Conservation (phyloP, 768 basidiomycete species). For the Collybiopsis confluens region DNA sequence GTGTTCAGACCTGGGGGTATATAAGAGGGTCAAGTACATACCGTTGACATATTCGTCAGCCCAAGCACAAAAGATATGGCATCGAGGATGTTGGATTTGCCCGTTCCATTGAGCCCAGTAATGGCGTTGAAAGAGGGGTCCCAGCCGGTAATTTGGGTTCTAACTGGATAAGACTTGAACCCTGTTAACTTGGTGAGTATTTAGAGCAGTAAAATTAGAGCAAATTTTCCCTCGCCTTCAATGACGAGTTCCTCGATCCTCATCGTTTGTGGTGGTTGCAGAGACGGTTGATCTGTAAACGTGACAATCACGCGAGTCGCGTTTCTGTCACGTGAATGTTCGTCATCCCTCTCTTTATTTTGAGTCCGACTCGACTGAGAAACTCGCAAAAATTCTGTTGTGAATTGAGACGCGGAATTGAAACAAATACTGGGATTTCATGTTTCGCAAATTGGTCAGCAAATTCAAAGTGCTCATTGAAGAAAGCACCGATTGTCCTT, state of each 20-base stretch:
- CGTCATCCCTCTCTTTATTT: too few relatives aligned
- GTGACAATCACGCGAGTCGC: neutral
- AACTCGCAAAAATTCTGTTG: too few relatives aligned
- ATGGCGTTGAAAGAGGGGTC: constrained; percentile 98
- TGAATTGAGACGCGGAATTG: too few relatives aligned
- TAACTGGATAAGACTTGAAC: constrained; percentile 97
- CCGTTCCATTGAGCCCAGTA: constrained; percentile 92
- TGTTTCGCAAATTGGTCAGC: too few relatives aligned
- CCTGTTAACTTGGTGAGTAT: constrained; percentile 38
- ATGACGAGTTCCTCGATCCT: constrained; percentile 93
- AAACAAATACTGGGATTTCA: too few relatives aligned
- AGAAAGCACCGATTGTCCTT: too few relatives aligned
- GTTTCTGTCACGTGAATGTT: too few relatives aligned
- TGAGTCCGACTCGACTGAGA: too few relatives aligned
- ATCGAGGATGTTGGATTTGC: constrained; percentile 99
- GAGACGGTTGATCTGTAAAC: constrained; percentile 27
- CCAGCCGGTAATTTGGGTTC: constrained; percentile 96
- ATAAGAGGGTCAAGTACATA: constrained; percentile 25
- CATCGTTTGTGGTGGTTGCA: constrained; percentile 41
- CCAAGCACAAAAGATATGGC: constrained; percentile 99
- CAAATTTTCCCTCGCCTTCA: constrained; percentile 51
- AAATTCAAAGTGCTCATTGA: too few relatives aligned
- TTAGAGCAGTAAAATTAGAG: neutral
- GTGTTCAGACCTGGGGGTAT: neutral
- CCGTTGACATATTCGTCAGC: constrained; percentile 94